phyloP scores from a whole-genome alignment of 768 basidiomycete species.

The Suillus sp. region DNA sequence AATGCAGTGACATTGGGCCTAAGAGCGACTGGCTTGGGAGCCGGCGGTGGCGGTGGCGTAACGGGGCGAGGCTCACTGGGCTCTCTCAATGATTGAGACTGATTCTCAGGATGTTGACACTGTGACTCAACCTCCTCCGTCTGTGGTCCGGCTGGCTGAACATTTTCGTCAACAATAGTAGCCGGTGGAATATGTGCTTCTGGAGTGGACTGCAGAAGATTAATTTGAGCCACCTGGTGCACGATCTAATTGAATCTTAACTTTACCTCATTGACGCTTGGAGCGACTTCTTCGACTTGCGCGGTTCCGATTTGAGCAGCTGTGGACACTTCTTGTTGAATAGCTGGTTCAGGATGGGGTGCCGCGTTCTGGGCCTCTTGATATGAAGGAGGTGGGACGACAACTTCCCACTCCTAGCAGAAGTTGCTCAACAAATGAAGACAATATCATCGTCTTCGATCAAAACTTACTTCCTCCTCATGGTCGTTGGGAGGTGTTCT shows the following conservation, averaged over 20 bases:
- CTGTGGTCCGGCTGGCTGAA: conserved; percentile 17
- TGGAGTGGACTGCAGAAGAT: conserved; percentile 10
- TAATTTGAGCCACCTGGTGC: conserved; percentile 8
- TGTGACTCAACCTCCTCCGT: conserved; percentile 4
- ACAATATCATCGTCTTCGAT: conserved; percentile 2
- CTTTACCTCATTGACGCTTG: conserved; percentile 22
- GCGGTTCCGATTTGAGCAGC: conserved; percentile 9
- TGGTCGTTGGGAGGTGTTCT: conserved; percentile 44
- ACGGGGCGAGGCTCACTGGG: conserved; percentile 8
- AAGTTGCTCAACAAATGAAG: conserved; percentile 24
- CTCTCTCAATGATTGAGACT: conserved; percentile 7
- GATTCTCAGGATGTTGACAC: conserved; percentile 16
- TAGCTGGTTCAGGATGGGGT: conserved; percentile 8
- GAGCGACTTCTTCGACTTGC: conserved; percentile 6
- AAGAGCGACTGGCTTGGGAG: conserved; percentile 12
- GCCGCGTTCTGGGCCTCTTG: conserved; percentile 23
- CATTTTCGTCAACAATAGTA: not conserved
- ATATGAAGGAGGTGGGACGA: conserved; percentile 34
- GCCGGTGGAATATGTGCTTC: conserved; percentile 13
- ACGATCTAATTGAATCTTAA: not conserved
- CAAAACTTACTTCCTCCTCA: conserved; percentile 31
- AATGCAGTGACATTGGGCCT: conserved; percentile 34
- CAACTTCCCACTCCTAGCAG: conserved; percentile 34
- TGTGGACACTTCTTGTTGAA: conserved; percentile 8
- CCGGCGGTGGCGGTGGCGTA: conserved; percentile 16